Conservation (phyloP, 768 basidiomycete species). For the Mycena capillaripes region DNA sequence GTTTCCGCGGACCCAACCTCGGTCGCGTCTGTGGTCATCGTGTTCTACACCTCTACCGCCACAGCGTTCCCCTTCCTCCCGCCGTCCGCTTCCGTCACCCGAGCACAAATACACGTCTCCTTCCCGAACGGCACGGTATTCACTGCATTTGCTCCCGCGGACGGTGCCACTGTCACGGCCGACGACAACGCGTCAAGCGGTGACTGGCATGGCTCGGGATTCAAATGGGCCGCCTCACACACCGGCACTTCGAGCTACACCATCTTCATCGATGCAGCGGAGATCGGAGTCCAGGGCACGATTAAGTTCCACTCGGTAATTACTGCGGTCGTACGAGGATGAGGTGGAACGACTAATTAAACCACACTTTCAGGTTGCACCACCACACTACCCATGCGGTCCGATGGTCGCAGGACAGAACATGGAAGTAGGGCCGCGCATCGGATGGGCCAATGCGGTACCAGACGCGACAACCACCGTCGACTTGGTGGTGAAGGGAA, state of each 20-base stretch:
- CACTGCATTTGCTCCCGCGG: background rate
- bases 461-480: conserved; percentile 32
- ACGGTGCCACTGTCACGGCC: conserved; percentile 19
- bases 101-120: conserved; percentile 22
- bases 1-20: conserved; percentile 31
- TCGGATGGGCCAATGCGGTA: conserved; percentile 38
- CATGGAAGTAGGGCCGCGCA: conserved; percentile 25
- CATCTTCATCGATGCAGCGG: conserved; percentile 21
- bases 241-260: conserved; percentile 4
- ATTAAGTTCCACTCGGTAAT: conserved; percentile 21
- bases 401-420: conserved; percentile 13
- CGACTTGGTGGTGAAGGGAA: conserved; percentile 27
- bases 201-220: conserved; percentile 31
- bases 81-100: conserved; percentile 7
- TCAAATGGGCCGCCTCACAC: conserved; percentile 24
- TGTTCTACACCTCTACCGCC: conserved; percentile 29
- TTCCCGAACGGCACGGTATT: conserved; percentile 27
- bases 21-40: conserved; percentile 27
- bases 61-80: conserved; percentile 30
- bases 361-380: conserved; percentile 22
- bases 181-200: conserved; percentile 26
- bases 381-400: conserved; percentile 35
- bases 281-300: conserved; percentile 21
- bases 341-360: no score
- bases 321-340: background rate